phyloP scores from a whole-genome alignment of 352 stramenopile genomes.

The Pythium pyrilobum region DNA sequence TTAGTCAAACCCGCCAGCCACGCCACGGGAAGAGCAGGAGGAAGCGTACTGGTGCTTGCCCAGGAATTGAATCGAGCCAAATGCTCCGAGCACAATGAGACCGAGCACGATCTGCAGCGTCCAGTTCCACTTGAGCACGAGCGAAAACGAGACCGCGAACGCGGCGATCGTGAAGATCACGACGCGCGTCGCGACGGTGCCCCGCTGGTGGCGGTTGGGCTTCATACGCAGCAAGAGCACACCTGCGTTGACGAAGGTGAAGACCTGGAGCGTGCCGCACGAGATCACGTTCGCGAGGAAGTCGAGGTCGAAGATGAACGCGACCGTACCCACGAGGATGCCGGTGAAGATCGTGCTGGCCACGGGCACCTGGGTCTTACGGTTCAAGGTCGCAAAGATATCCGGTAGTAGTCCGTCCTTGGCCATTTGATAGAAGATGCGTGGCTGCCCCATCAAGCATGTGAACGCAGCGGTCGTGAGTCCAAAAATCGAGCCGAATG shows the following conservation, averaged over 20 bases:
- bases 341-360: slow-evolving; percentile 88
- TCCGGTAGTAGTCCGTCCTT: slow-evolving; percentile 75
- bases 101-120: slow-evolving; percentile 31
- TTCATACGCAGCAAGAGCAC: slow-evolving; percentile 80
- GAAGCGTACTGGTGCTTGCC: slow-evolving; percentile 34
- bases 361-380: slow-evolving; percentile 59
- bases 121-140: slow-evolving; percentile 63
- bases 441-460: slow-evolving; percentile 89
- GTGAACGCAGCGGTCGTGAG: slow-evolving; percentile 90
- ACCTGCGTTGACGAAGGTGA: slow-evolving; percentile 92
- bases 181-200: slow-evolving; percentile 42
- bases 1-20: slow-evolving; percentile 60
- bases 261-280: slow-evolving; percentile 88
- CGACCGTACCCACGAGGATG: slow-evolving; percentile 63
- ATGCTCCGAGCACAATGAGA: slow-evolving; percentile 32
- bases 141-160: slow-evolving; percentile 58
- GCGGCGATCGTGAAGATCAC: slow-evolving; percentile 53
- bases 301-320: slow-evolving; percentile 88
- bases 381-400: slow-evolving; percentile 57
- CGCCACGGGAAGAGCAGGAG: slow-evolving; percentile 17
- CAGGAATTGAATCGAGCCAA: slow-evolving; percentile 46
- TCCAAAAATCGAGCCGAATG: slow-evolving; percentile 90
- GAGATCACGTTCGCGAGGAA: slow-evolving; percentile 92
- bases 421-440: slow-evolving; percentile 91
- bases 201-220: slow-evolving; percentile 21